Percentiles rank a stretch among this genome's conserved stretches.
These are phyloP conservation scores for Euclidium syriacum DNA, from an alignment of 345 rosid genomes.

Conservation along the genomic window DNA sequence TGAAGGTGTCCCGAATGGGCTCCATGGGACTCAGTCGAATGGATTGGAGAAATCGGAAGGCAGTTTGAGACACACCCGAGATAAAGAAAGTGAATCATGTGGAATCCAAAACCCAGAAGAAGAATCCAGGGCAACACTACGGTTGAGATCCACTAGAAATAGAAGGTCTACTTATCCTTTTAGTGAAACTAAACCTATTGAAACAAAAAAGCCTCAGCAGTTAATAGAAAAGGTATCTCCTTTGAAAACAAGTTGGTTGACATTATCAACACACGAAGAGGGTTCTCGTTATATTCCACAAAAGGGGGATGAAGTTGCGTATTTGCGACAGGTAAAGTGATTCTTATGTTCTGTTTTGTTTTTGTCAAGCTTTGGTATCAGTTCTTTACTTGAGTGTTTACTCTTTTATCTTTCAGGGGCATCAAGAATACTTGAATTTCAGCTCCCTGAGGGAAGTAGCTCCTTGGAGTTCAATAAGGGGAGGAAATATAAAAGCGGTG, in stretches of 20 bases:
- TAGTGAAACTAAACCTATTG: conserved; percentile 53
- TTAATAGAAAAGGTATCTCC: conserved; percentile 50
- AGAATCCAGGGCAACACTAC: conserved; percentile 62
- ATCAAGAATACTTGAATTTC: conserved; percentile 60
- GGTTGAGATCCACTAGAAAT: conserved; percentile 76
- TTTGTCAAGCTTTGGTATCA: conserved; percentile 7
- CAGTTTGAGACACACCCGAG: conserved; percentile 29
- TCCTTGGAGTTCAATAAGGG: conserved; percentile 68
- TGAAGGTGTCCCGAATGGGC: conserved; percentile 37
- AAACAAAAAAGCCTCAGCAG: conserved; percentile 47
- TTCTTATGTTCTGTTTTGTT: neutral
- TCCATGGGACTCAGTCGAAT: conserved; percentile 33
- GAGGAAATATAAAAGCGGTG: conserved; percentile 55
- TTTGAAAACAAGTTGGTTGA: no score
- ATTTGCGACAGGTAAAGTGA: conserved; percentile 74
- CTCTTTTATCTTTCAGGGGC: conserved; percentile 60
- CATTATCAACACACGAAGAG: conserved; percentile 74
- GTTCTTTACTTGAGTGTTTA: neutral
- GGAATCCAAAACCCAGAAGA: conserved; percentile 43
- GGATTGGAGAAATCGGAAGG: conserved; percentile 30
- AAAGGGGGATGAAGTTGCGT: conserved; percentile 76
- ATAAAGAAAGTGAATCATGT: conserved; percentile 33
- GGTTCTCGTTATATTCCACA: conserved; percentile 95
- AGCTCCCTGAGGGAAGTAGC: conserved; percentile 49
- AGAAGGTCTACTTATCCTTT: conserved; percentile 60